Conservation (phyloP, 2,329 filamentous ascomycete species). For the Monilinia fructigena region DNA sequence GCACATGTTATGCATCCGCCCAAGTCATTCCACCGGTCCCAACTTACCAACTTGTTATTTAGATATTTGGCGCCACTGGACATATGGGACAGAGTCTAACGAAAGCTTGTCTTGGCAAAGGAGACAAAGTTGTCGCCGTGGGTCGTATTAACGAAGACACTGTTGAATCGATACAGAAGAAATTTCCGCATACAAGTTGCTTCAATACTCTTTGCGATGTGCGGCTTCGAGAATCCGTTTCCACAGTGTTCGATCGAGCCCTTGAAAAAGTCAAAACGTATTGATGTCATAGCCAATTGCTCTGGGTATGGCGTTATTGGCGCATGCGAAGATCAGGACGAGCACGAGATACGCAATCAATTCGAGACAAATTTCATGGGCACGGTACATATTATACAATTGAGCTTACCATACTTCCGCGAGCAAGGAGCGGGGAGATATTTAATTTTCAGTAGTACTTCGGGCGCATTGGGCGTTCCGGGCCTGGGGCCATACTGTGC, state of each 20-base stretch:
- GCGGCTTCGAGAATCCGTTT: conserved; percentile 74
- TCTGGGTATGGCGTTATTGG: conserved; percentile 95
- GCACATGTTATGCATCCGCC: background rate
- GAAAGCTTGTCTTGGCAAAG: conserved; percentile 74
- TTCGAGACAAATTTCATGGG: conserved; percentile 99
- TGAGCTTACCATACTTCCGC: conserved; percentile 84
- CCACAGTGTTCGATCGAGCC: conserved; percentile 65
- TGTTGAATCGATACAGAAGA: conserved; percentile 65
- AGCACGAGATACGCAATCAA: conserved; percentile 90
- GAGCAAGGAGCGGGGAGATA: conserved; percentile 75
- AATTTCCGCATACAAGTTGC: conserved; percentile 66
- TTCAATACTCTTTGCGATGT: conserved; percentile 88
- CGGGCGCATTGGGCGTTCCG: conserved; percentile 88
- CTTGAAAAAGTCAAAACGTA: conserved; percentile 74
- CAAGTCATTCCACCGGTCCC: too few relatives aligned
- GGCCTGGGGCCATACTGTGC: conserved; percentile 93
- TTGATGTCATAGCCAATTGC: conserved; percentile 91
- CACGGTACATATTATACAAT: conserved; percentile 87
- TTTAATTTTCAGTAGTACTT: conserved; percentile 90
- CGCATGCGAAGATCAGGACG: conserved; percentile 94
- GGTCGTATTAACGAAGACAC: conserved; percentile 79
- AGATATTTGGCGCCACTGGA: conserved; percentile 95
- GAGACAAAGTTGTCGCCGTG: conserved; percentile 82
- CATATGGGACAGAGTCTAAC: conserved; percentile 93
- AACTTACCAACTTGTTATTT: conserved; percentile 20